Evolutionary conservation across 345 rosid species (phyloP).

Genomic region (Aquilaria yunnanensis): DNA sequence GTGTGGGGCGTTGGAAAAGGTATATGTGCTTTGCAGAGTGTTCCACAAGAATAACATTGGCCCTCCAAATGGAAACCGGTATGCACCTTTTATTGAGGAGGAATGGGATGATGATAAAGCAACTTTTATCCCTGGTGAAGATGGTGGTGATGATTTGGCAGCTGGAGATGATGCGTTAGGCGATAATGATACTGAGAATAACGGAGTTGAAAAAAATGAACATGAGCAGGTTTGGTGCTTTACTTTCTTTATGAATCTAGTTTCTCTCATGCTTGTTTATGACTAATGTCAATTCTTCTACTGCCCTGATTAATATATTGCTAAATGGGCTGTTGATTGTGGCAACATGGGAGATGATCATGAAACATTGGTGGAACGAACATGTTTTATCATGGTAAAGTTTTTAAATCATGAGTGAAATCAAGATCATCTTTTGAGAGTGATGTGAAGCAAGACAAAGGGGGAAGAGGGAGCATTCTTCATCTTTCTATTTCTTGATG

Average conservation of each 20-base stretch:
- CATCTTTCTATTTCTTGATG: no score
- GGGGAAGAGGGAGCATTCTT: no score
- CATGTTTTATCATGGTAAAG: no score
- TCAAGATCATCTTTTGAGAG: no score
- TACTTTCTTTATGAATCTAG: constrained; percentile 1
- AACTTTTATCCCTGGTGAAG: constrained; percentile 58
- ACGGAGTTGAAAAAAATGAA: constrained; percentile 16
- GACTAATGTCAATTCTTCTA: no score
- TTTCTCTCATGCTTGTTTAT: no score
- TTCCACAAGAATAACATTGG: constrained; percentile 90
- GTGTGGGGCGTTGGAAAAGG: constrained; percentile 30
- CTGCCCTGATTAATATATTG: no score
- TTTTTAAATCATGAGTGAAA: no score
- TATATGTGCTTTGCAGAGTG: constrained; percentile 81
- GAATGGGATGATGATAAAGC: constrained; percentile 62
- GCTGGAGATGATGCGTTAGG: constrained; percentile 22
- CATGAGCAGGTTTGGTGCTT: constrained; percentile 40
- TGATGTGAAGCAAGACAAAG: no score
- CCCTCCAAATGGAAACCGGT: constrained; percentile 79
- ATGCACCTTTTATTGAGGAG: constrained; percentile 76
- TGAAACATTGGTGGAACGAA: no score
- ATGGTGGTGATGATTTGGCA: constrained; percentile 29
- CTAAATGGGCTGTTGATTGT: no score
- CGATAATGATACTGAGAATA: constrained; percentile 17
- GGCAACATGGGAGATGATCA: no score